phyloP scores from a whole-genome alignment of 1,139 yeast genomes.

The Yamadazyma spencermartinsiae region DNA sequence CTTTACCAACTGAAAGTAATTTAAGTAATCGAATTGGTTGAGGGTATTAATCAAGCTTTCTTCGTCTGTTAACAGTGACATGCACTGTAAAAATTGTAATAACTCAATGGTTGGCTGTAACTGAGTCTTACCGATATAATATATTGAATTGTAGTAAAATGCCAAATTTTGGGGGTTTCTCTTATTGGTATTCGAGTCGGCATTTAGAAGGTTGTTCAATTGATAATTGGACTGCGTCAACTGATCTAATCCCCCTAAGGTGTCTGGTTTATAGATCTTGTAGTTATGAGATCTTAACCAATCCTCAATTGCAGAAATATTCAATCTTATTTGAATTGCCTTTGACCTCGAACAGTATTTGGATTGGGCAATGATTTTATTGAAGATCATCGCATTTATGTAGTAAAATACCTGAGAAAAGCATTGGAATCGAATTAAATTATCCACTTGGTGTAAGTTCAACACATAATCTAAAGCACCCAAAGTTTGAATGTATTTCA shows the following conservation, averaged over 20 bases:
- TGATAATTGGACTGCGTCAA: slow-evolving; percentile 20
- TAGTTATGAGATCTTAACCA: slow-evolving; percentile 86
- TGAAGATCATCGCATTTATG: slow-evolving; percentile 72
- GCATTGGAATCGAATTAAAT: slow-evolving; percentile 72
- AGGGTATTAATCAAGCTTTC: slow-evolving; percentile 59
- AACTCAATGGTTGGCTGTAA: slow-evolving; percentile 76
- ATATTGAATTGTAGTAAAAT: slow-evolving; percentile 59
- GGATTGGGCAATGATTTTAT: slow-evolving; percentile 64
- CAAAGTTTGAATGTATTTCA: slow-evolving; percentile 78
- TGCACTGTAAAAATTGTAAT: slow-evolving; percentile 87
- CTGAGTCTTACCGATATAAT: slow-evolving; percentile 61
- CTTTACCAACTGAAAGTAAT: slow-evolving; percentile 70
- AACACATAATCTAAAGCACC: slow-evolving; percentile 87
- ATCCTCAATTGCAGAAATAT: slow-evolving; percentile 83
- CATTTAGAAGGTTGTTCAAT: slow-evolving; percentile 27
- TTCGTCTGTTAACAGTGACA: slow-evolving; percentile 60
- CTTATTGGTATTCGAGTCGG: slow-evolving; percentile 16
- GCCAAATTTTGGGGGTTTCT: slow-evolving; percentile 33
- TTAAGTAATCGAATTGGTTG: slow-evolving; percentile 57
- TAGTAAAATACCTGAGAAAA: slow-evolving; percentile 79
- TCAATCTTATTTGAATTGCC: slow-evolving; percentile 87
- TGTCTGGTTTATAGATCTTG: slow-evolving; percentile 49
- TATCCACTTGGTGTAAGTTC: slow-evolving; percentile 78
- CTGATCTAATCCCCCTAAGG: slow-evolving; percentile 29
- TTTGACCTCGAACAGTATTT: slow-evolving; percentile 74